Conservation (phyloP, 495 filamentous ascomycete species). For the Neurospora intermedia region DNA sequence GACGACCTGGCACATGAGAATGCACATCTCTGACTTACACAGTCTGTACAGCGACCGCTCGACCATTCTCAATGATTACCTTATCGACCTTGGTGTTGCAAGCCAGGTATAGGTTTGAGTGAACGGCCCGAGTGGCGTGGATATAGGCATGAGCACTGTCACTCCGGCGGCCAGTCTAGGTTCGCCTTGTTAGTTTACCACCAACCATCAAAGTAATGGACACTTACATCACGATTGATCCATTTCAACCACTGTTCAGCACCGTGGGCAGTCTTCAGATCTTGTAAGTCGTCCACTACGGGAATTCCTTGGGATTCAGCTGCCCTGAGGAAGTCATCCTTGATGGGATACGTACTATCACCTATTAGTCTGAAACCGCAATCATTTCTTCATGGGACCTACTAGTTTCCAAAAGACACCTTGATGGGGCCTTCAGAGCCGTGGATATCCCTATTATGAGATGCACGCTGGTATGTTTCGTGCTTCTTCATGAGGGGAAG, state of each 20-base stretch:
- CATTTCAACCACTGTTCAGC: constrained; percentile 55
- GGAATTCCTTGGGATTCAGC: constrained; percentile 69
- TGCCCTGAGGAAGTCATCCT: constrained; percentile 73
- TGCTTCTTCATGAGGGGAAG: constrained; percentile 75
- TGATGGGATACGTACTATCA: constrained; percentile 49
- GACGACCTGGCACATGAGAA: background rate
- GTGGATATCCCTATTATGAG: constrained; percentile 65
- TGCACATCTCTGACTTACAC: constrained; percentile 20
- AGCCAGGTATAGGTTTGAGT: constrained; percentile 63
- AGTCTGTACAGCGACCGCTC: constrained; percentile 51
- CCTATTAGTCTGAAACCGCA: background rate
- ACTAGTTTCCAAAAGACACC: constrained; percentile 71
- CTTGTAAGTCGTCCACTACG: constrained; percentile 56
- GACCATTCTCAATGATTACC: constrained; percentile 61
- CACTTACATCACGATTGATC: constrained; percentile 55
- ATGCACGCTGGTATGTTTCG: constrained; percentile 71
- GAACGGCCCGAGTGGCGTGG: constrained; percentile 53
- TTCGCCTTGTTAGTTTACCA: background rate
- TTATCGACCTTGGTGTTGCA: constrained; percentile 79
- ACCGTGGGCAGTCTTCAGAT: constrained; percentile 51
- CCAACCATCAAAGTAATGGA: constrained; percentile 1
- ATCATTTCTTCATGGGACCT: constrained; percentile 8
- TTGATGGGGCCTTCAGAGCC: constrained; percentile 78
- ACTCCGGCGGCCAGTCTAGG: constrained; percentile 51
- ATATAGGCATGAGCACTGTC: constrained; percentile 72